Conservation (phyloP, 1,139 yeast genomes). For the Wickerhamomyces sp. region DNA sequence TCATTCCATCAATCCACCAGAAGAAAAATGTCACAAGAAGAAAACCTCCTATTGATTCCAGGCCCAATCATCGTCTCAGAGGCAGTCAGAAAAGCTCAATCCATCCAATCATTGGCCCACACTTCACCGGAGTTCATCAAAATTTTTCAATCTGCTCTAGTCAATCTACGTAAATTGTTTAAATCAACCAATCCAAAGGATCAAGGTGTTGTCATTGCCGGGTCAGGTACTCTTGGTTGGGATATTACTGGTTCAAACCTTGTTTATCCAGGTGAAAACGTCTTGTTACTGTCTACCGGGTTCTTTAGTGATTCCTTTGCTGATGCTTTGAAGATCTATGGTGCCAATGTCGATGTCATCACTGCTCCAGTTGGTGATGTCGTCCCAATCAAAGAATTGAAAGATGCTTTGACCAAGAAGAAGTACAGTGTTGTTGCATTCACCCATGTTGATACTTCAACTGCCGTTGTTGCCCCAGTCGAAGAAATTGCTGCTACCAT, state of each 20-base stretch:
- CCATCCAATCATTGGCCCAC: constrained; percentile 84
- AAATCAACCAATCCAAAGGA: constrained; percentile 52
- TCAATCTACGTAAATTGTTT: constrained; percentile 68
- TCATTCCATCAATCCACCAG: neutral
- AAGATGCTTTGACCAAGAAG: constrained; percentile 43
- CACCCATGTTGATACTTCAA: constrained; percentile 95
- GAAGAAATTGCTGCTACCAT: constrained; percentile 57
- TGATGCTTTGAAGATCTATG: constrained; percentile 69
- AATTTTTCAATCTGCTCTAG: constrained; percentile 65
- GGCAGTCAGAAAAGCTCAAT: constrained; percentile 74
- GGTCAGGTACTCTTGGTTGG: constrained; percentile 96
- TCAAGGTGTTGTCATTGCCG: constrained; percentile 79
- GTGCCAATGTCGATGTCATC: constrained; percentile 56
- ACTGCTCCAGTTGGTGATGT: constrained; percentile 72
- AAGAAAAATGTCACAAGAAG: constrained; percentile 14
- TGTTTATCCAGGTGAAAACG: constrained; percentile 53
- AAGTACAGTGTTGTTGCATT: constrained; percentile 70
- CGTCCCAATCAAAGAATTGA: constrained; percentile 56
- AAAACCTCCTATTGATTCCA: constrained; percentile 62
- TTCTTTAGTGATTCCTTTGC: constrained; percentile 87
- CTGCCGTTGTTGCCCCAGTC: constrained; percentile 81
- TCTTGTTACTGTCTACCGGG: constrained; percentile 85
- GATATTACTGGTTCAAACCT: constrained; percentile 82
- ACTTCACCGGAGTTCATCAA: constrained; percentile 82
- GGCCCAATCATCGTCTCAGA: constrained; percentile 93